Conservation (phyloP, 768 basidiomycete species). For the Tulasnella calospora region DNA sequence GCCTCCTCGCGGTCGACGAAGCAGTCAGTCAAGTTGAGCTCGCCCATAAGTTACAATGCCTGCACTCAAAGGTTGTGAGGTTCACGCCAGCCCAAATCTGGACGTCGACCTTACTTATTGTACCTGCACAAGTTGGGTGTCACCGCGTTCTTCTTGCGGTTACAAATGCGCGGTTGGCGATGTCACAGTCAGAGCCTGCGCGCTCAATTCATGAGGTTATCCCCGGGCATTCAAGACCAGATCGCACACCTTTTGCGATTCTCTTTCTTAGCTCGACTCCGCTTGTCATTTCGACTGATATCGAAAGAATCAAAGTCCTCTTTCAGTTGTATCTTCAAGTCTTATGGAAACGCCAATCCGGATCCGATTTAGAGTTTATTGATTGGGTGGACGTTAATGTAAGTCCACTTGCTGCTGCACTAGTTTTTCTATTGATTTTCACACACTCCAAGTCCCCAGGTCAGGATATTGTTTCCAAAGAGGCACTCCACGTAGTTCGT, state of each 20-base stretch:
- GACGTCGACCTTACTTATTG: neutral
- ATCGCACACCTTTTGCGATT: neutral
- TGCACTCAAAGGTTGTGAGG: neutral
- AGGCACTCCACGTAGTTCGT: too few relatives aligned
- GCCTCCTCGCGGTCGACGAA: neutral
- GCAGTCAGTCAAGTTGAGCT: neutral
- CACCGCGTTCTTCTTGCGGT: neutral
- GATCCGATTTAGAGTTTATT: too few relatives aligned
- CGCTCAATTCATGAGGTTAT: neutral
- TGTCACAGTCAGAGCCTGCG: neutral
- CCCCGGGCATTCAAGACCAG: neutral
- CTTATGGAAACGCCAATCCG: too few relatives aligned
- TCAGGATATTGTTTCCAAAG: too few relatives aligned
- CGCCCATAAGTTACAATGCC: neutral
- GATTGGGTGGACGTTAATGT: too few relatives aligned
- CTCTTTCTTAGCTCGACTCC: neutral
- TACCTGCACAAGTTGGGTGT: neutral
- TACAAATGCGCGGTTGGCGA: neutral
- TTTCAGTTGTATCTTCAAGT: too few relatives aligned
- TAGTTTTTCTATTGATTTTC: too few relatives aligned
- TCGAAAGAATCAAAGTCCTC: too few relatives aligned
- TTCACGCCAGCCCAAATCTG: neutral
- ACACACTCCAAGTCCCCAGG: too few relatives aligned
- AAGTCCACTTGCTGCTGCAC: too few relatives aligned
- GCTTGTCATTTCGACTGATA: neutral